Evolutionary conservation across 257 asterid genomes (phyloP), one percentile per base, ranked within the genome.

Genomic region (Handroanthus guayacan): DNA sequence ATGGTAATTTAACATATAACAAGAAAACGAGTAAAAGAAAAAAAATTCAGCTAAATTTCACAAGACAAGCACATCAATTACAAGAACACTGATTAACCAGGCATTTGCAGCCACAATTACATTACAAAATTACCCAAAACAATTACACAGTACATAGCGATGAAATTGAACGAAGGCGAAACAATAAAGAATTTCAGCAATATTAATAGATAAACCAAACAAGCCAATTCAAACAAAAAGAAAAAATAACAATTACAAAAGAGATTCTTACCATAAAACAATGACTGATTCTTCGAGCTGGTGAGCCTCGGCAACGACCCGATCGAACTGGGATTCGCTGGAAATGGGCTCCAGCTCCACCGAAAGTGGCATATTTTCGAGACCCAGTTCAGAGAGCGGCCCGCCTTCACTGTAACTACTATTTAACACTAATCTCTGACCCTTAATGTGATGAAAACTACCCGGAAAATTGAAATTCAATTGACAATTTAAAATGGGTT

Each of bases 261-360:
- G 43, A 47, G 37, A 56, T 62, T 18, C 85, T 60, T 79, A 88
- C 98, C 98, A 93, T 77, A 91, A 72, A 79, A 95, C 72, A 31
- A 95, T 82, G 67, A 92, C 64, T 34, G 92, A 81, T 84, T 86
- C 88, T 43, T 83, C 82, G 50, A 79, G 94, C 83, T 80, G 91
- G 69, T 85, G 97, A 20, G 96, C 92, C 64, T 87, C 91, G 48
- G 86, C 85, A 48, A 91, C 16, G 81, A 91, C 86, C 73, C 79
- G 87, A 85, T 93, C 89, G 85, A 92, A 95, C 52, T 91, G 91
- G 68, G 87, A 43, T 78, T 92, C 98, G 68, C 81, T 81, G 36
- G 85, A 84, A 87, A 95, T 81, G 11, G 88, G 91, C 67, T 74
- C 83, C 61, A 92, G 76, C 45, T 85, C 90, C 73, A 89, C 62